Percentiles rank a stretch among this genome's conserved stretches.
phyloP scores from a whole-genome alignment of 805 yeast genomes.

The Metschnikowia hibisci region DNA sequence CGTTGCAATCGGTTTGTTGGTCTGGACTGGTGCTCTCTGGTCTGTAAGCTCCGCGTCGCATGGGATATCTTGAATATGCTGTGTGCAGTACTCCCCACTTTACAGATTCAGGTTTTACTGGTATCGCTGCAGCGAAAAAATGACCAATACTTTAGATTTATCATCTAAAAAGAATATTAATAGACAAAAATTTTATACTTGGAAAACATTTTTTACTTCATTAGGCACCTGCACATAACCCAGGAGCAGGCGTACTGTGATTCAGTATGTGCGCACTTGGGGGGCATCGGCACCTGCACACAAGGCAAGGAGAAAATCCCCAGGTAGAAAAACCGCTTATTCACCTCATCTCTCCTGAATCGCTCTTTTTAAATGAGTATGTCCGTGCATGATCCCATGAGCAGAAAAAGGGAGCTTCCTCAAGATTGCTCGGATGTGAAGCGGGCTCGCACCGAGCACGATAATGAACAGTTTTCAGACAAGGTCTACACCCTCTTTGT shows the following conservation, averaged over 20 bases:
- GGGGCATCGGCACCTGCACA: constrained; percentile 5
- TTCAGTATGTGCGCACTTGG: not conserved
- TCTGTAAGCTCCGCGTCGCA: not conserved
- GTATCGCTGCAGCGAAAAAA: too few relatives aligned
- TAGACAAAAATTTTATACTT: too few relatives aligned
- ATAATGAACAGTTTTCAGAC: constrained; percentile 27
- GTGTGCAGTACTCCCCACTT: too few relatives aligned
- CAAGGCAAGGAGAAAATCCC: constrained; percentile 5
- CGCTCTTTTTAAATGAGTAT: constrained; percentile 26
- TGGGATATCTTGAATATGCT: too few relatives aligned
- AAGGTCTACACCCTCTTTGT: constrained; percentile 46
- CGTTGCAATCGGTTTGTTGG: not conserved
- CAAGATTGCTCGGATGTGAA: constrained; percentile 19
- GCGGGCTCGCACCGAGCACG: constrained; percentile 17
- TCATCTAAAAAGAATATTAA: too few relatives aligned
- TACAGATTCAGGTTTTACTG: too few relatives aligned
- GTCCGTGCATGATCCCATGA: constrained; percentile 36
- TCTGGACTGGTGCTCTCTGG: not conserved
- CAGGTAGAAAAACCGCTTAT: constrained; percentile 8
- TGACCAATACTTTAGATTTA: too few relatives aligned
- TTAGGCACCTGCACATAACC: not conserved
- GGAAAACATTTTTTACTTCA: too few relatives aligned
- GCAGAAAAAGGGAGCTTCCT: constrained; percentile 27
- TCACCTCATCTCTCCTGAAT: constrained; percentile 11
- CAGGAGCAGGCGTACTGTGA: not conserved